phyloP scores from a whole-genome alignment of 768 basidiomycete species.

The Serendipita sp. region DNA sequence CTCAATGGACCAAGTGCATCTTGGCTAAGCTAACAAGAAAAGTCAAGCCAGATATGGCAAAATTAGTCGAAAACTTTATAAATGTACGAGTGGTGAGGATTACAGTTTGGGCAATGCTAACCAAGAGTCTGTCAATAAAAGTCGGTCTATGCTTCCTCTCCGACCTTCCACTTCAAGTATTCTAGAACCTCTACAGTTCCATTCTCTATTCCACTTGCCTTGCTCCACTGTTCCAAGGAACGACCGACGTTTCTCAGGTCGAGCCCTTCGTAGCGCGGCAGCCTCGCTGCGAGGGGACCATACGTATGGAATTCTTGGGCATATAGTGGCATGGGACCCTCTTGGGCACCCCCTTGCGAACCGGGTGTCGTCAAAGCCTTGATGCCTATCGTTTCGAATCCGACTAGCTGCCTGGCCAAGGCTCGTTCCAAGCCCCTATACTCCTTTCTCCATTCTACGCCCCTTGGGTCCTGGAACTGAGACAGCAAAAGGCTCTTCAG shows the following conservation, averaged over 20 bases:
- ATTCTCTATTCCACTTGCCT: constrained; percentile 28
- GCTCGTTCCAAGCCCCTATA: constrained; percentile 51
- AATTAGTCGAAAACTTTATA: too few relatives aligned
- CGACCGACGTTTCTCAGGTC: constrained; percentile 18
- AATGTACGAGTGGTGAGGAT: too few relatives aligned
- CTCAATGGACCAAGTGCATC: too few relatives aligned
- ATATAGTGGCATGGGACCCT: constrained; percentile 40
- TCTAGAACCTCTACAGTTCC: constrained; percentile 19
- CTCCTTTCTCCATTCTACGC: constrained; percentile 15
- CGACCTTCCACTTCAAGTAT: constrained; percentile 21
- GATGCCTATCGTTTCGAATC: constrained; percentile 45
- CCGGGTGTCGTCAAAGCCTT: constrained; percentile 25
- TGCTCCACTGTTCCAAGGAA: constrained; percentile 40
- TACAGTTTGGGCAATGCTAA: too few relatives aligned
- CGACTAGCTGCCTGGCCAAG: constrained; percentile 71
- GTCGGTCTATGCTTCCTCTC: constrained; percentile 19
- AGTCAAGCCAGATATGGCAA: too few relatives aligned
- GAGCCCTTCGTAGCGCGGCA: constrained; percentile 13
- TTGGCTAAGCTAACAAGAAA: too few relatives aligned
- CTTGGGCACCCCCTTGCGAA: constrained; percentile 17
- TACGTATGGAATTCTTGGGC: constrained; percentile 47
- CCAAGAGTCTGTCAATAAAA: neutral
- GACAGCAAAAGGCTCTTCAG: constrained; percentile 29
- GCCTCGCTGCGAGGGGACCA: constrained; percentile 6
- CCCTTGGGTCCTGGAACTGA: constrained; percentile 33